phyloP scores from a whole-genome alignment of 768 basidiomycete species.

The Lactarius pseudohatsudake region DNA sequence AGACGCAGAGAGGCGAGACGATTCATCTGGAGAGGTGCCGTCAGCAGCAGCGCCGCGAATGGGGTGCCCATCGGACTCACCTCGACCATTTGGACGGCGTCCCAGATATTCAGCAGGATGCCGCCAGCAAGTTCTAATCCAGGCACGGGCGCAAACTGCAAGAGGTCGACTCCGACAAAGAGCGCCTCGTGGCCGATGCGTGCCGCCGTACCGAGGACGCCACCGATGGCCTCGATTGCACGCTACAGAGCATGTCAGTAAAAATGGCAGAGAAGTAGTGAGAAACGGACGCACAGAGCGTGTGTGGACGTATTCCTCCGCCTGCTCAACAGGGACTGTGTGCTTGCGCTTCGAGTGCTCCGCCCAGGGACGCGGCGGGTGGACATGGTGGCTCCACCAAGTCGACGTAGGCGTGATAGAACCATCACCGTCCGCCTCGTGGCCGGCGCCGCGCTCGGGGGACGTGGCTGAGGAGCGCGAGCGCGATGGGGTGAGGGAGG shows the following conservation, averaged over 20 bases:
- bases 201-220: conserved; percentile 43
- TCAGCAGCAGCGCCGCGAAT: neutral
- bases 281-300: conserved; percentile 30
- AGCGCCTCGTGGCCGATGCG: conserved; percentile 49
- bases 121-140: conserved; percentile 54
- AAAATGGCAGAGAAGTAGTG: neutral
- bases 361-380: conserved; percentile 33
- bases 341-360: conserved; percentile 30
- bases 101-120: conserved; percentile 63
- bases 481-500: conserved; percentile 24
- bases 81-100: conserved; percentile 57
- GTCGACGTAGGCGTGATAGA: conserved; percentile 20
- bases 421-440: conserved; percentile 18
- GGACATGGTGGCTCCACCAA: conserved; percentile 32
- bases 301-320: conserved; percentile 33
- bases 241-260: conserved; percentile 28
- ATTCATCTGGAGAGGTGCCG: conserved; percentile 50
- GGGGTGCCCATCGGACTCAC: conserved; percentile 37
- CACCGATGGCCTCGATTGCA: conserved; percentile 31
- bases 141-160: conserved; percentile 54
- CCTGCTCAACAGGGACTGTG: conserved; percentile 34
- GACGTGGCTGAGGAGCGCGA: conserved; percentile 1
- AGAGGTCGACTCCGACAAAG: conserved; percentile 42
- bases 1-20: conserved; percentile 66
- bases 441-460: conserved; percentile 12